Percentiles rank a stretch among this genome's conserved stretches.
phyloP scores from a whole-genome alignment of 2,329 filamentous ascomycete species.

The Cryphonectria naterciae region DNA sequence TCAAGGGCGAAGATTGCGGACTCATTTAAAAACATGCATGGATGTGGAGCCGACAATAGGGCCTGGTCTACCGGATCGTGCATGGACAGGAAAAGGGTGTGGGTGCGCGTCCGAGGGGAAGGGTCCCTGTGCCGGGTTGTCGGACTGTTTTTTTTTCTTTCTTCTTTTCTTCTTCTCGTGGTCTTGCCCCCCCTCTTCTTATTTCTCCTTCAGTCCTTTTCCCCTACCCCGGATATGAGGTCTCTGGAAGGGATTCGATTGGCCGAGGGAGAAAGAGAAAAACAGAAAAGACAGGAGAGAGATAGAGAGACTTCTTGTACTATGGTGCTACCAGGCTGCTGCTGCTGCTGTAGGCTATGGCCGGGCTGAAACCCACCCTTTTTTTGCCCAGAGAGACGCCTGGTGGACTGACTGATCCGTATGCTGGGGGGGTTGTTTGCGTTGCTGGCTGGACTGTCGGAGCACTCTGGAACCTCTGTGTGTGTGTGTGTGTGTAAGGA shows the following conservation, averaged over 20 bases:
- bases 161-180: neutral
- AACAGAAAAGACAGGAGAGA: neutral
- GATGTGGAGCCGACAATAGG: slow-evolving; percentile 27
- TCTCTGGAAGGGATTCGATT: neutral
- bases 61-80: slow-evolving; percentile 9
- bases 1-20: slow-evolving; percentile 26
- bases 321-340: neutral
- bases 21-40: slow-evolving; percentile 30
- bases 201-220: neutral
- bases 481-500: neutral
- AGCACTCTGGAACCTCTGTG: neutral
- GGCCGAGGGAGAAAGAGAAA: neutral
- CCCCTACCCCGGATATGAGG: slow-evolving; percentile 15
- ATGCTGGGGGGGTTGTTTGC: neutral
- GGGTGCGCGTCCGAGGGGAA: slow-evolving; percentile 12
- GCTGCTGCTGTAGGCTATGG: neutral
- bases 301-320: neutral
- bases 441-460: neutral
- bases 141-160: neutral
- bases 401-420: neutral
- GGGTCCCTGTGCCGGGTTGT: neutral
- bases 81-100: slow-evolving; percentile 12
- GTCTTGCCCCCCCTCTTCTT: too few species aligned
- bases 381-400: neutral
- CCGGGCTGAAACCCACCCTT: neutral